Evolutionary conservation across 129 eudicot species (phyloP).

Genomic region (Cynara cardunculus): DNA sequence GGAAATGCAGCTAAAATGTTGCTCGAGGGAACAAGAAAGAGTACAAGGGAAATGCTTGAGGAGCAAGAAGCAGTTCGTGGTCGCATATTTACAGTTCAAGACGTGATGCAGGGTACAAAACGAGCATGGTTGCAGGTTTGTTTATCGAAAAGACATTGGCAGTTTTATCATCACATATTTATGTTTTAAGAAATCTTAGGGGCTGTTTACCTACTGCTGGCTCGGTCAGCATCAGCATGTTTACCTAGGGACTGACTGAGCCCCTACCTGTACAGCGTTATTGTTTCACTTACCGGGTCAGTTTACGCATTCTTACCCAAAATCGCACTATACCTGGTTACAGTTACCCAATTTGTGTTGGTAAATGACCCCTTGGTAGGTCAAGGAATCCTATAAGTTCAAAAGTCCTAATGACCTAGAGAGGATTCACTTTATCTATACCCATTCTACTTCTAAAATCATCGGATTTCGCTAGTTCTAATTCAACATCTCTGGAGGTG

Average conservation of each 20-base stretch:
- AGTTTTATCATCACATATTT: not conserved
- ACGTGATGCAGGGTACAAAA: slow-evolving; percentile 90
- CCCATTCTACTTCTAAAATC: too few species aligned
- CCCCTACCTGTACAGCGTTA: not conserved
- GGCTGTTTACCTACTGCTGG: not conserved
- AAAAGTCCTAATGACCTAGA: not conserved
- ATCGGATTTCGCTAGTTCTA: too few species aligned
- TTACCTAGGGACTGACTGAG: not conserved
- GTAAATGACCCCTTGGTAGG: not conserved
- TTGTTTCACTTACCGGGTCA: not conserved
- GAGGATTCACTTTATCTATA: not conserved
- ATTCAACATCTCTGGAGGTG: too few species aligned
- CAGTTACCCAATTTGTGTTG: not conserved
- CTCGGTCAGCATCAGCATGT: not conserved
- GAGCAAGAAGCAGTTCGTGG: slow-evolving; percentile 99
- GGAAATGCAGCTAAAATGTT: slow-evolving; percentile 65
- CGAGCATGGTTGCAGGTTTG: slow-evolving; percentile 98
- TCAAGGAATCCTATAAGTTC: not conserved
- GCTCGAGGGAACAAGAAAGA: slow-evolving; percentile 72
- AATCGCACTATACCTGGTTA: too few species aligned
- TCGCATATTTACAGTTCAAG: slow-evolving; percentile 94
- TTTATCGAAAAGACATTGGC: not conserved
- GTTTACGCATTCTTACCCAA: not conserved
- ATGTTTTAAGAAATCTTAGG: not conserved
- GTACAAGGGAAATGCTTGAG: slow-evolving; percentile 87